Evolutionary conservation across 495 filamentous ascomycete genomes (phyloP), one percentile per base, ranked within the genome.

Genomic region (Pyrenula massariospora): DNA sequence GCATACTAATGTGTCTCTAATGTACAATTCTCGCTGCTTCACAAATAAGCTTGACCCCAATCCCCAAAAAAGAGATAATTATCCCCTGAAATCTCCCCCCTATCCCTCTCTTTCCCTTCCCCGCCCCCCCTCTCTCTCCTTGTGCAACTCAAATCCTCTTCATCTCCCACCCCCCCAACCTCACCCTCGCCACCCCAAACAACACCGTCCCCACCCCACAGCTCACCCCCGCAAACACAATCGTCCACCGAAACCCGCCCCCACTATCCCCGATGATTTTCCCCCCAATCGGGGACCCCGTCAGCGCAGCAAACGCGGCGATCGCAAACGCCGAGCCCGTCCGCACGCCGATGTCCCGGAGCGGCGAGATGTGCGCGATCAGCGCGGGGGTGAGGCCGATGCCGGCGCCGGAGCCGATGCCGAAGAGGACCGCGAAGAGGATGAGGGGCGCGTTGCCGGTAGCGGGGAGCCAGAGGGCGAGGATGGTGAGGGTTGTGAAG

Each of bases 281-380:
- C 3, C 84, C 83, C 19, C 76, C 84, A 60, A 87, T 84, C 2
- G 84, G 84, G 22, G 69, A 74, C 10, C 80, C 80, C 0, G 75
- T 80, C 52, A 87, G 64, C 0, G 73, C 78, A 22, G 75, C 84
- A 54, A 84, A 56, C 3, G 73, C 52, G n/a, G 60, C 31, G 15
- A 42, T 42, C 15, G 31, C 5, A 15, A 42, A 42, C 15, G 31
- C 31, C 11, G 64, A 36, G 0, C 68, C 68, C 2, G 54, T 63
- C 11, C 68, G 61, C 19, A 63, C 62, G 0, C 68, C 68, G 12
- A 69, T 60, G 22, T 65, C 62, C 8, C 55, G 54, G 24, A 59
- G 52, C 5, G 31, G 31, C 31, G 31, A 59, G 1, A 64, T 54
- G 20, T 61, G 58, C 22, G 62, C 62, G 42, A 42, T 25, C n/a